Evolutionary conservation across 306 rosid species (phyloP).

Genomic region (Sophora flavescens): DNA sequence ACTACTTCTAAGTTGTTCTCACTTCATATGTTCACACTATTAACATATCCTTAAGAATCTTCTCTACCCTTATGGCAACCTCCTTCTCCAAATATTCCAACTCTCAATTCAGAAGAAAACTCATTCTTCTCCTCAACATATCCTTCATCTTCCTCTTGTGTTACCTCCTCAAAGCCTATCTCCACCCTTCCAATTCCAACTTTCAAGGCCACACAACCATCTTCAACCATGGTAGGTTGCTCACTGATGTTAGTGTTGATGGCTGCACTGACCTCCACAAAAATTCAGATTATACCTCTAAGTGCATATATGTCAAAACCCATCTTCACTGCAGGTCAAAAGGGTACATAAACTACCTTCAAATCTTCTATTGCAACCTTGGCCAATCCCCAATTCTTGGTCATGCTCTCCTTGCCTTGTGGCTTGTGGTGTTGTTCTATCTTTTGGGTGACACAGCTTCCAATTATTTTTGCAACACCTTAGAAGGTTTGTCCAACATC

Average conservation of each 20-base stretch:
- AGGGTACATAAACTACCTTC: constrained; percentile 79
- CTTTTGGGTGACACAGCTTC: constrained; percentile 86
- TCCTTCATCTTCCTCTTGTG: constrained; percentile 54
- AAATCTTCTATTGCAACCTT: constrained; percentile 67
- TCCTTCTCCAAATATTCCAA: constrained; percentile 17
- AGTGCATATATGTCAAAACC: constrained; percentile 62
- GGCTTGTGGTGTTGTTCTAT: constrained; percentile 84
- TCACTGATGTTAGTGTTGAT: constrained; percentile 39
- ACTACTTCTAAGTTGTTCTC: constrained; percentile 13
- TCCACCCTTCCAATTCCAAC: constrained; percentile 17
- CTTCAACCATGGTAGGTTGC: constrained; percentile 39
- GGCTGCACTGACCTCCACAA: constrained; percentile 59
- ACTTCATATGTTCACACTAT: constrained; percentile 11
- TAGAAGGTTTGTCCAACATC: constrained; percentile 68
- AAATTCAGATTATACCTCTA: constrained; percentile 45
- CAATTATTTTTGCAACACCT: constrained; percentile 73
- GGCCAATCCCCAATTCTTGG: constrained; percentile 61
- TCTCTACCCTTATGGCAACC: constrained; percentile 47
- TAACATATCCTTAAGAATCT: constrained; percentile 4
- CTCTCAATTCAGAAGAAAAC: constrained; percentile 41
- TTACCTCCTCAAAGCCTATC: constrained; percentile 43
- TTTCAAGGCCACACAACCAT: constrained; percentile 9
- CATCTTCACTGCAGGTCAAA: constrained; percentile 59
- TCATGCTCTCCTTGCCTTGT: constrained; percentile 49
- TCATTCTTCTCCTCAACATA: constrained; percentile 51